These are phyloP conservation scores for Botrytis aclada DNA, from an alignment of 2,329 filamentous ascomycete genomes.

Conservation along the genomic window DNA sequence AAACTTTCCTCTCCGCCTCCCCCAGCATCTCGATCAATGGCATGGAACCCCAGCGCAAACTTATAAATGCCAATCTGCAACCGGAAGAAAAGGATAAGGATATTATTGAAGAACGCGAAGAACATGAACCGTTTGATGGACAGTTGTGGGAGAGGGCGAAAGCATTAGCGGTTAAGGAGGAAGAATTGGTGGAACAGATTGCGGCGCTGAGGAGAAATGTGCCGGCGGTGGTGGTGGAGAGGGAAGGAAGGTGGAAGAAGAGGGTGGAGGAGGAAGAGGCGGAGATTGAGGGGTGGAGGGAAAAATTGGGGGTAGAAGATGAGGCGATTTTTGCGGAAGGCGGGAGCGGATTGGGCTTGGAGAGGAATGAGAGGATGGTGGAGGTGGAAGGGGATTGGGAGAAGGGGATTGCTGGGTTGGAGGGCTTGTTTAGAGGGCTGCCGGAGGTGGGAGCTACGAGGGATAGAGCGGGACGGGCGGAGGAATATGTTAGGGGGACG, in stretches of 20 bases:
- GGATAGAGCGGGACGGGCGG: constrained; percentile 59
- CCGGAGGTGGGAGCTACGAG: constrained; percentile 61
- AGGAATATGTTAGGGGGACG: constrained; percentile 33
- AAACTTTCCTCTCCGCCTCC: constrained; percentile 56
- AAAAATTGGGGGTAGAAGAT: constrained; percentile 21
- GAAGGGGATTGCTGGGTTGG: constrained; percentile 50
- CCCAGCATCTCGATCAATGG: constrained; percentile 64
- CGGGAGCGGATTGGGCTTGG: constrained; percentile 23
- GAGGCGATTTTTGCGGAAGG: constrained; percentile 21
- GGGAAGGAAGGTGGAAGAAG: constrained; percentile 26
- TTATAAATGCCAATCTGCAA: constrained; percentile 38
- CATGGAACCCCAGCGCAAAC: constrained; percentile 41
- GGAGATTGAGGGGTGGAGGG: constrained; percentile 25
- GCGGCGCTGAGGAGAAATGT: constrained; percentile 42
- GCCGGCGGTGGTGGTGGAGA: constrained; percentile 25
- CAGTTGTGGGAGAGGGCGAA: constrained; percentile 58
- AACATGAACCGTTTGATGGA: constrained; percentile 59
- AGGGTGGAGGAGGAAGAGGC: constrained; percentile 29
- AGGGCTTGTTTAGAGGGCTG: constrained; percentile 56
- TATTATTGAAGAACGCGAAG: constrained; percentile 36
- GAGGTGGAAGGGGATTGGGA: constrained; percentile 47
- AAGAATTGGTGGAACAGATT: constrained; percentile 62
- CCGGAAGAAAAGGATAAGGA: constrained; percentile 25
- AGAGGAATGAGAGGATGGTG: constrained; percentile 44
- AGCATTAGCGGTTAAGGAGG: constrained; percentile 59